Evolutionary conservation across 176 grass and related monocot species (phyloP), one percentile per base, ranked within the genome.

Genomic region (Zizania latifolia): DNA sequence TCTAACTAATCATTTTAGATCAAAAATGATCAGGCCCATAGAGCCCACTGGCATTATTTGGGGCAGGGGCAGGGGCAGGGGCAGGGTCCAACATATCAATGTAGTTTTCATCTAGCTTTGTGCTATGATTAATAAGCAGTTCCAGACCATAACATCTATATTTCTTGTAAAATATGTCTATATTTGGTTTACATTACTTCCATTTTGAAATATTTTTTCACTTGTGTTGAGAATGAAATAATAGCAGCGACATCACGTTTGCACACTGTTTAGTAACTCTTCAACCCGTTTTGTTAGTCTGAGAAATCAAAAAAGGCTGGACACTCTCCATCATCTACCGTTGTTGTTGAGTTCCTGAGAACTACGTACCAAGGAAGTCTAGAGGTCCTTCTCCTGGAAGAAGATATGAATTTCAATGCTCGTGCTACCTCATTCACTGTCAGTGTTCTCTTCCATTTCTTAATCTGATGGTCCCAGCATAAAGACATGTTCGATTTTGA

Each of bases 401-500:
- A 92, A 92, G 89, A 94, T 69, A 92, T 94, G 92, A 92, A 99
- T 62, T 92, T 94, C 79, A 99, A 99, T 45, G 89, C 89, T 36
- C 89, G 95, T 40, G 89, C 92, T 7, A 82, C 76, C 5, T 88
- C 87, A 29, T 99, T 94, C 68, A 70, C 54, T 57, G 91, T 99
- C 80, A 67, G 68, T 53, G 17, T 61, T 53, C 39, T 37, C 54
- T 4, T 14, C 41, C 40, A 41, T 11, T 40, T 72, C 2, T 43
- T 74, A 48, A 2, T 62, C 28, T 41, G n/a, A 35, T 39, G 1
- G 37, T 10, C 37, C n/a, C 14, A 51, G 11, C 12, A 54, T 60
- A 23, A 83, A 61, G 43, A 71, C 34, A 13, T 66, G 17, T 38
- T 41, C 21, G 59, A 72, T n/a, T 5, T 28, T 45, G 62, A 58